phyloP scores from a whole-genome alignment of 2,329 filamentous ascomycete species.

The Cladophialophora bantiana region DNA sequence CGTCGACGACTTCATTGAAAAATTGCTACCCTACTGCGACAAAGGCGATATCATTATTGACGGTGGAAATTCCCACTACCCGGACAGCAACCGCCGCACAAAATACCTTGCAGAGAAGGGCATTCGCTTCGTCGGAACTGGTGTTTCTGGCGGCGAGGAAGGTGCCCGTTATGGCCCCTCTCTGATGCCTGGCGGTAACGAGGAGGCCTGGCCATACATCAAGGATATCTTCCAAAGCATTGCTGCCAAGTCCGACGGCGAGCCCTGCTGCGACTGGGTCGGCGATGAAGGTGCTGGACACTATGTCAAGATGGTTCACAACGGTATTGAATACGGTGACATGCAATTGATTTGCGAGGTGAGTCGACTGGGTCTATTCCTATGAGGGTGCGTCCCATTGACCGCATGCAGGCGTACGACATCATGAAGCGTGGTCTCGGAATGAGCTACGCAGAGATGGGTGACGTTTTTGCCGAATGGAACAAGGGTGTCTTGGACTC shows the following conservation, averaged over 20 bases:
- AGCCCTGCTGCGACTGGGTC: constrained; percentile 99
- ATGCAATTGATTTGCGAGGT: constrained; percentile 99
- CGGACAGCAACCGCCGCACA: constrained; percentile 97
- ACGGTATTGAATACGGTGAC: constrained; percentile 99
- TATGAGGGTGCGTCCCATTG: not conserved
- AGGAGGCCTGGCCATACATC: constrained; percentile 96
- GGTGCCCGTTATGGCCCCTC: constrained; percentile 97
- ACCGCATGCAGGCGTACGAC: constrained; percentile 81
- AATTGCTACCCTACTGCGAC: constrained; percentile 82
- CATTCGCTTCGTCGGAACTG: constrained; percentile 93
- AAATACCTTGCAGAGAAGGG: constrained; percentile 86
- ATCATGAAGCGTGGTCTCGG: constrained; percentile 99
- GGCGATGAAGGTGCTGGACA: constrained; percentile 99
- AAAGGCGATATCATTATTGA: constrained; percentile 98
- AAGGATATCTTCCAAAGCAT: constrained; percentile 99
- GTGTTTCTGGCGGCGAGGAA: constrained; percentile 99
- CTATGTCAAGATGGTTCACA: constrained; percentile 99
- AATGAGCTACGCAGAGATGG: constrained; percentile 90
- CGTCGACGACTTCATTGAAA: constrained; percentile 98
- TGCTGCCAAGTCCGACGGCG: constrained; percentile 93
- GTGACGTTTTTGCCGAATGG: constrained; percentile 92
- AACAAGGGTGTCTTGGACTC: constrained; percentile 98
- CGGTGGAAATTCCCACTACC: constrained; percentile 98
- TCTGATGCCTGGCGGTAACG: constrained; percentile 98
- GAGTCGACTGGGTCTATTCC: constrained; percentile 45